Conservation (phyloP, 495 filamentous ascomycete genomes). For the Xylaria acuta region DNA sequence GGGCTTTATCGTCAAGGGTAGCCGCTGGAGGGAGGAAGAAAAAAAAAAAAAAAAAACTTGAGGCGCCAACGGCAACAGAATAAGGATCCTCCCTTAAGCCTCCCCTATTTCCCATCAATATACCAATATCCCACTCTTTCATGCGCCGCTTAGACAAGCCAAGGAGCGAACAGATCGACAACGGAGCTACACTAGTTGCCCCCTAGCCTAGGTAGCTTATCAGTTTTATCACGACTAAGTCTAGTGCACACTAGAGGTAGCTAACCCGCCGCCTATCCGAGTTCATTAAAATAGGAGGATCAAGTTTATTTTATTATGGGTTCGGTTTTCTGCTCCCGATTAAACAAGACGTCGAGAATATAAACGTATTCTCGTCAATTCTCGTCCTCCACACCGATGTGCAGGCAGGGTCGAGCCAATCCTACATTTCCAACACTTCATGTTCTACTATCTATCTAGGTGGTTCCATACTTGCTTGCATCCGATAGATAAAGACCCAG, state of each 20-base stretch:
- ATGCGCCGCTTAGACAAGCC: neutral
- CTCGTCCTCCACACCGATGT: neutral
- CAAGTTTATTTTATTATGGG: neutral
- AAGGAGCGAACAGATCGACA: neutral
- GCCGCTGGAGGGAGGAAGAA: too few species aligned
- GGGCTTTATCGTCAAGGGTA: neutral
- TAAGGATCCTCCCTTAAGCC: neutral
- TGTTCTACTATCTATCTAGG: neutral
- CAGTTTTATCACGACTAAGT: neutral
- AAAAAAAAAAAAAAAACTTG: neutral
- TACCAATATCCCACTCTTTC: neutral
- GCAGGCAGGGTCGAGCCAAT: neutral
- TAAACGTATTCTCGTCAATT: neutral
- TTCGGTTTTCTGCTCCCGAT: neutral
- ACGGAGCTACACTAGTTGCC: neutral
- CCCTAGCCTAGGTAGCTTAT: neutral
- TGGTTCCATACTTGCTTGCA: neutral
- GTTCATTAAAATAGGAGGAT: neutral
- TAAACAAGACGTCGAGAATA: neutral
- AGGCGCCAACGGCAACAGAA: neutral
- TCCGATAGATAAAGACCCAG: conserved; percentile 12
- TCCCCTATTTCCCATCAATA: conserved; percentile 9
- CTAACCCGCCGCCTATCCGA: neutral
- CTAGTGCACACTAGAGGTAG: neutral
- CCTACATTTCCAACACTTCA: neutral